These are phyloP conservation scores for Calonectria leucothoes DNA, from an alignment of 2,329 filamentous ascomycete genomes.

Conservation along the genomic window DNA sequence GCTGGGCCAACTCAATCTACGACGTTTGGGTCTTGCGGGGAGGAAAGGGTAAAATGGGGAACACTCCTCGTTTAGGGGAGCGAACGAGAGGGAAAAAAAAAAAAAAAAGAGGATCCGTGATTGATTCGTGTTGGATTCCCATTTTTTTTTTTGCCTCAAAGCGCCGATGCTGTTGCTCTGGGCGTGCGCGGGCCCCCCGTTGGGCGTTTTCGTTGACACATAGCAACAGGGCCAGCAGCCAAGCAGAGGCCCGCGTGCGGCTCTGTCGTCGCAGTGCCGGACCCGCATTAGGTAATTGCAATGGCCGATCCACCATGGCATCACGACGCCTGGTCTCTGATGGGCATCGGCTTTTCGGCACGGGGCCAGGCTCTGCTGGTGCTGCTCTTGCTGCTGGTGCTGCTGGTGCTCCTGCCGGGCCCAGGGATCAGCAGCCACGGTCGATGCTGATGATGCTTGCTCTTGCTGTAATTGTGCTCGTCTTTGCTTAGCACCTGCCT, in stretches of 20 bases:
- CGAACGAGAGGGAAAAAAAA: neutral
- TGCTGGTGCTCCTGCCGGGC: neutral
- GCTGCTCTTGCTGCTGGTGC: too few species aligned
- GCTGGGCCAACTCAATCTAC: conserved; percentile 23
- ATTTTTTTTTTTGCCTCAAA: conserved; percentile 6
- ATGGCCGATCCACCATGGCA: conserved; percentile 9
- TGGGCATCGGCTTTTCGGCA: conserved; percentile 1
- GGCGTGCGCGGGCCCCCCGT: conserved; percentile 14
- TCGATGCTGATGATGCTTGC: too few species aligned
- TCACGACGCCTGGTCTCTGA: conserved; percentile 4
- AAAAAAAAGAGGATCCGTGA: neutral
- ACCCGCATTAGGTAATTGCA: conserved; percentile 23
- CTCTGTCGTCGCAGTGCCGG: conserved; percentile 22
- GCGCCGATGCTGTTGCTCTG: neutral
- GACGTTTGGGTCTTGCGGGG: conserved; percentile 14
- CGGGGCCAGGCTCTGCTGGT: neutral
- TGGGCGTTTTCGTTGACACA: conserved; percentile 23
- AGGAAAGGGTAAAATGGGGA: conserved; percentile 7
- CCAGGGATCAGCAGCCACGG: too few species aligned
- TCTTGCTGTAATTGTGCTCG: too few species aligned
- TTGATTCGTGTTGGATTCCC: neutral
- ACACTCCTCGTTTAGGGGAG: neutral
- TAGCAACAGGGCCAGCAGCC: conserved; percentile 17
- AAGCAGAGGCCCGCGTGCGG: conserved; percentile 23
- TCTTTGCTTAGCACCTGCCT: conserved; percentile 1